phyloP scores from a whole-genome alignment of 176 grass and related monocot species.

The Aegilops tauschii region DNA sequence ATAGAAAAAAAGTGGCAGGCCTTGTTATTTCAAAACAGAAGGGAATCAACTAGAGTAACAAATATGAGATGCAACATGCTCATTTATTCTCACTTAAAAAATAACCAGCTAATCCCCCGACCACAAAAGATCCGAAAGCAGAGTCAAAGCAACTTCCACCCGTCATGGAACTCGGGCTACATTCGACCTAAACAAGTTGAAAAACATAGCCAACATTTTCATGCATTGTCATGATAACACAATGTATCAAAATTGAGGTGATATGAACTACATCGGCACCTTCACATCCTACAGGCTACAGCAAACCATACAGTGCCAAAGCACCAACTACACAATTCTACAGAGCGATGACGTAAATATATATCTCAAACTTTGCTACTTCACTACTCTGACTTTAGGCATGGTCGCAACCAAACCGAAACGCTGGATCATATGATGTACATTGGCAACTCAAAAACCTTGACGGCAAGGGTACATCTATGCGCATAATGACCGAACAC shows the following conservation, averaged over 20 bases:
- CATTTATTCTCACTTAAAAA: not conserved
- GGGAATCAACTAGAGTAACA: not conserved
- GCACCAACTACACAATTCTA: conserved; percentile 2
- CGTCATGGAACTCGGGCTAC: not conserved
- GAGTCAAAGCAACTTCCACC: not conserved
- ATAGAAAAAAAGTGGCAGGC: too few species aligned
- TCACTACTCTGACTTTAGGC: conserved; percentile 4
- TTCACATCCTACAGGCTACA: conserved; percentile 20
- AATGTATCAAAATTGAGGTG: conserved; percentile 47
- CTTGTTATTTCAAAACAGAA: not conserved
- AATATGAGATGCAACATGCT: not conserved
- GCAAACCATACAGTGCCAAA: conserved; percentile 7
- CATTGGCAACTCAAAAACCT: conserved; percentile 11
- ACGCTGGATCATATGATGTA: conserved; percentile 18
- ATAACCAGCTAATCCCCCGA: not conserved
- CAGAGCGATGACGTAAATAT: not conserved
- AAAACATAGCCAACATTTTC: not conserved
- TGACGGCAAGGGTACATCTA: not conserved
- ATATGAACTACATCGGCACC: not conserved
- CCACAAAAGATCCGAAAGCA: not conserved
- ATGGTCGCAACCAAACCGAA: conserved; percentile 5
- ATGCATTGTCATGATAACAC: not conserved
- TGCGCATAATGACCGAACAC: not conserved
- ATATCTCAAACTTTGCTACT: not conserved
- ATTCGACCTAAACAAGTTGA: not conserved